Conservation (phyloP, 805 yeast genomes). For the Sugiyamaella marilandica region DNA sequence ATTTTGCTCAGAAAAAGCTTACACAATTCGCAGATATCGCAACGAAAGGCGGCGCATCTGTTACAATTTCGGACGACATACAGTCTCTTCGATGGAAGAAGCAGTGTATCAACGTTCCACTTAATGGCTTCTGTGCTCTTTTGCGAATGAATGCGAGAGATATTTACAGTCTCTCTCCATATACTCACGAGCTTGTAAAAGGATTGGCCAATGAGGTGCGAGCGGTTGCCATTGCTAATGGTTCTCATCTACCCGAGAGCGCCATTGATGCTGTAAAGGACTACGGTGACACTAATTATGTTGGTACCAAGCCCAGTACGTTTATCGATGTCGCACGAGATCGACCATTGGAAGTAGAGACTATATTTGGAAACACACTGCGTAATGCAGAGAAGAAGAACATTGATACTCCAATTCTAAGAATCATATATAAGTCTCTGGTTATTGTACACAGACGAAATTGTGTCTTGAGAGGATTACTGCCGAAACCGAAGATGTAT, state of each 20-base stretch:
- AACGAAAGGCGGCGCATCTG: constrained; percentile 1
- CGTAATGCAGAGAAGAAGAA: constrained; percentile 5
- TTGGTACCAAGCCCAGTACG: constrained; percentile 9
- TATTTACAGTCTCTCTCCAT: constrained; percentile 4
- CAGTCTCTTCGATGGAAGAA: constrained; percentile 8
- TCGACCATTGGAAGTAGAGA: constrained; percentile 7
- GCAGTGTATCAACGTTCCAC: constrained; percentile 8
- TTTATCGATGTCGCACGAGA: constrained; percentile 7
- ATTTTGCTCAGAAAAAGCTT: background rate
- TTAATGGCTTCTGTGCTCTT: constrained; percentile 8
- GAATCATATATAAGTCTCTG: constrained; percentile 2
- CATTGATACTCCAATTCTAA: constrained; percentile 3
- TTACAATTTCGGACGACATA: constrained; percentile 4
- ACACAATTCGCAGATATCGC: constrained; percentile 7
- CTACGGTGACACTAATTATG: constrained; percentile 8
- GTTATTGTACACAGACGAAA: constrained; percentile 4
- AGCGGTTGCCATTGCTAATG: constrained; percentile 7
- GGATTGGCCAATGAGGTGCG: constrained; percentile 4
- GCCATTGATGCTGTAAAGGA: constrained; percentile 9
- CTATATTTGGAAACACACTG: constrained; percentile 8
- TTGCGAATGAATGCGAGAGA: constrained; percentile 8
- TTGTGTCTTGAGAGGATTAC: constrained; percentile 4
- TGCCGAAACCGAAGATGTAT: constrained; percentile 6
- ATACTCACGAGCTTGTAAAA: constrained; percentile 2
- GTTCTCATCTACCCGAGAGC: background rate